phyloP scores from a whole-genome alignment of 495 filamentous ascomycete genomes.

The Penicillium macrosclerotiorum region DNA sequence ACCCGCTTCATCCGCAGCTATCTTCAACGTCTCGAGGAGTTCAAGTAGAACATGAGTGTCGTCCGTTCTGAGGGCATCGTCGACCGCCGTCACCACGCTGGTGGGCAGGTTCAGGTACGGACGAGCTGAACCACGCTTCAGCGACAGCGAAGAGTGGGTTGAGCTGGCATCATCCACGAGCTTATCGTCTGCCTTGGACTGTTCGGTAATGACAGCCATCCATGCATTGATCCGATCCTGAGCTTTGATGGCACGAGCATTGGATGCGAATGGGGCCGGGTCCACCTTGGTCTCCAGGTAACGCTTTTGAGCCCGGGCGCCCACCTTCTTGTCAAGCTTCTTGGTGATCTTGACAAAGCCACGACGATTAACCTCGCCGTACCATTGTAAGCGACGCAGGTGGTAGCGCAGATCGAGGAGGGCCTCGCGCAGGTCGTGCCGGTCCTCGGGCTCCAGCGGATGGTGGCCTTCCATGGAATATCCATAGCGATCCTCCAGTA shows the following conservation, averaged over 20 bases:
- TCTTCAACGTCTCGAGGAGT: conserved; percentile 56
- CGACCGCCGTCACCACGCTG: conserved; percentile 66
- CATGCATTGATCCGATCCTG: conserved; percentile 85
- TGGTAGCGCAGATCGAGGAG: conserved; percentile 84
- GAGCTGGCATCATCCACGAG: conserved; percentile 68
- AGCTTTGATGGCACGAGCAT: conserved; percentile 59
- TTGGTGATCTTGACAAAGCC: conserved; percentile 98
- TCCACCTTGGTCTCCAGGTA: conserved; percentile 89
- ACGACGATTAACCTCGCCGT: conserved; percentile 91
- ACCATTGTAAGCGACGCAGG: conserved; percentile 91
- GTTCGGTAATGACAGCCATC: conserved; percentile 65
- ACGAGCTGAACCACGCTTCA: conserved; percentile 68
- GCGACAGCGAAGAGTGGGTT: conserved; percentile 64
- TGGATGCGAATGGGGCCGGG: conserved; percentile 77
- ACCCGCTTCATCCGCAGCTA: conserved; percentile 46
- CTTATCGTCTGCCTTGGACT: conserved; percentile 60
- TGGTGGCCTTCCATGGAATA: conserved; percentile 48
- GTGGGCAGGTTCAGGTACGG: conserved; percentile 67
- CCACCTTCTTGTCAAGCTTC: conserved; percentile 91
- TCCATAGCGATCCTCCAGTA: conserved; percentile 83
- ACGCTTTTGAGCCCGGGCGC: conserved; percentile 67
- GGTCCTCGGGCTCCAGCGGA: conserved; percentile 67
- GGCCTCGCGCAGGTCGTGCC: conserved; percentile 83
- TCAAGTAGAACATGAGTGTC: conserved; percentile 60
- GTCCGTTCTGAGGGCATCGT: conserved; percentile 74